A percentile compares a stretch with the other conserved stretches of the same genome.
Conservation (phyloP, 2,329 filamentous ascomycete species). For the Xylaria sp. region DNA sequence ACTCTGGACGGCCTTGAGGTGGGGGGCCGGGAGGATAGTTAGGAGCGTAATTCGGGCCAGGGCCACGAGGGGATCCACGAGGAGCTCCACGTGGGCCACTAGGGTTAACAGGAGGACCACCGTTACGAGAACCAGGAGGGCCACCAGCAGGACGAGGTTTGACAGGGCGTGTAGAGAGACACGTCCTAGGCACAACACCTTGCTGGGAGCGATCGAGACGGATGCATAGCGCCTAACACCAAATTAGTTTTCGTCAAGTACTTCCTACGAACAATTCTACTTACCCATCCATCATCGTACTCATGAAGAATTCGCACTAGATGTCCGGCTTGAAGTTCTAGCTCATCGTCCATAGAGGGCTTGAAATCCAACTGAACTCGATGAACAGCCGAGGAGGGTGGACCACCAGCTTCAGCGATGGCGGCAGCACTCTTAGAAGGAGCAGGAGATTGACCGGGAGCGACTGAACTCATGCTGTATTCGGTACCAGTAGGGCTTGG, state of each 20-base stretch:
- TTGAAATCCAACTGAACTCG: conserved; percentile 95
- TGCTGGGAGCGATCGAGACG: conserved; percentile 90
- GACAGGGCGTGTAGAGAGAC: conserved; percentile 89
- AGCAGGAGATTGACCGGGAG: conserved; percentile 58
- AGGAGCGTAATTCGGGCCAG: conserved; percentile 51
- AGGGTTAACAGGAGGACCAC: conserved; percentile 64
- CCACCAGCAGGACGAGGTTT: conserved; percentile 77
- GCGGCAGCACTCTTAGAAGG: conserved; percentile 66
- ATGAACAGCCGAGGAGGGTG: conserved; percentile 75
- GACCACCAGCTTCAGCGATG: conserved; percentile 71
- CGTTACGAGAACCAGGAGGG: conserved; percentile 57
- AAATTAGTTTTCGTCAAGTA: conserved; percentile 40
- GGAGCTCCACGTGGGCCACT: conserved; percentile 41
- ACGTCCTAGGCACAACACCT: conserved; percentile 93
- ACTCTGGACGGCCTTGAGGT: conserved; percentile 51
- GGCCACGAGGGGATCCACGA: conserved; percentile 48
- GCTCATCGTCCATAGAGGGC: conserved; percentile 91
- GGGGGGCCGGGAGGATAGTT: conserved; percentile 50
- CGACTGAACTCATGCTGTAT: conserved; percentile 67
- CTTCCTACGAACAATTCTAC: conserved; percentile 50
- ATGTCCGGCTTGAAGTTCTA: conserved; percentile 82
- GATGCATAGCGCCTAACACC: conserved; percentile 81
- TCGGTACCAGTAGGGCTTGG: conserved; percentile 73
- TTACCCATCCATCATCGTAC: conserved; percentile 98
- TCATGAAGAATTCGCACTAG: conserved; percentile 91